These are phyloP conservation scores for Fusarium hainanense DNA, from an alignment of 2,329 filamentous ascomycete species.

Conservation along the genomic window DNA sequence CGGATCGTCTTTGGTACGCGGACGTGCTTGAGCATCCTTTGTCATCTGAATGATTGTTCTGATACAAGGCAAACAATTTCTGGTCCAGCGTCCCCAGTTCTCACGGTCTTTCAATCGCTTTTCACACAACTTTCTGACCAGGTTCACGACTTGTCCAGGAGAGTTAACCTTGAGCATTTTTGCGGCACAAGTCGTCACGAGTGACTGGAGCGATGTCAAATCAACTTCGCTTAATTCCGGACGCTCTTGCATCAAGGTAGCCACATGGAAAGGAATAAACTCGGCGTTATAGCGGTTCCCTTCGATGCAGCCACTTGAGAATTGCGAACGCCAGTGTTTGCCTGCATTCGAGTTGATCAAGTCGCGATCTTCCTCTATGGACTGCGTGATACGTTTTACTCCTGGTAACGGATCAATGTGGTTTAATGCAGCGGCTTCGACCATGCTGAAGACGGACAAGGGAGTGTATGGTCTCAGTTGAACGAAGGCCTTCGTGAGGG, in stretches of 20 bases:
- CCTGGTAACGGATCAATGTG: constrained; percentile 41
- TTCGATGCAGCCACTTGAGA: constrained; percentile 9
- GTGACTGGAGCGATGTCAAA: constrained; percentile 10
- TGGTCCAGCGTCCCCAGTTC: constrained; percentile 29
- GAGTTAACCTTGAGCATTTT: constrained; percentile 8
- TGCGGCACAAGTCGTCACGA: constrained; percentile 4
- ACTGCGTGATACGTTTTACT: constrained; percentile 39
- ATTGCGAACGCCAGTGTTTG: constrained; percentile 48
- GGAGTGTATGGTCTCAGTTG: constrained; percentile 30
- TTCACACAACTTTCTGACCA: constrained; percentile 3
- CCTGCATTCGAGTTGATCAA: constrained; percentile 46
- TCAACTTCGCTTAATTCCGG: constrained; percentile 6
- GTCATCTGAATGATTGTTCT: constrained; percentile 30
- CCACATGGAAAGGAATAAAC: constrained; percentile 9
- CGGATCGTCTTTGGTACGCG: neutral
- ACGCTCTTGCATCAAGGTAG: constrained; percentile 4
- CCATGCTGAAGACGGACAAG: constrained; percentile 25
- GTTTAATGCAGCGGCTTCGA: constrained; percentile 32
- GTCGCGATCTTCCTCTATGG: constrained; percentile 38
- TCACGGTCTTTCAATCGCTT: constrained; percentile 2
- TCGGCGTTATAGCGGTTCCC: neutral
- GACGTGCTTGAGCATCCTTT: constrained; percentile 5
- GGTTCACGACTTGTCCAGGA: neutral
- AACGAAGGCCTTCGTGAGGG: constrained; percentile 27
- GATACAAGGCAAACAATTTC: constrained; percentile 40